Evolutionary conservation across 805 yeast species (phyloP), one percentile per base, ranked within the genome.

Genomic region (Candida dajiaensis): DNA sequence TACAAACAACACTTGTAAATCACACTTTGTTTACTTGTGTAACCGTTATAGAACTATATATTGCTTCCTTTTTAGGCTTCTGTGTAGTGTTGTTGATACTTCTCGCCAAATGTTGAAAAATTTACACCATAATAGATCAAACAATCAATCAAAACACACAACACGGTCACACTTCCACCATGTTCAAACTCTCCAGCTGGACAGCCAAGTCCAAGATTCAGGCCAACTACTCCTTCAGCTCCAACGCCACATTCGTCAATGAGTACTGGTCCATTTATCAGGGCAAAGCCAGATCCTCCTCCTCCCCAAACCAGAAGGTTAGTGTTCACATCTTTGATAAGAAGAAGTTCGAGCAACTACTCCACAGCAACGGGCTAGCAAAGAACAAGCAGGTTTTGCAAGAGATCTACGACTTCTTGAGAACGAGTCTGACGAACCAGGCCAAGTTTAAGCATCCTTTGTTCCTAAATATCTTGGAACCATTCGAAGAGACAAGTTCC

Each of bases 401-500:
- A 42, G 81, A 76, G 38, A 94, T 90, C 41, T 83, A 80, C 54
- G 84, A 79, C 39, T 71, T 83, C 19, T 68, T 94, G 42, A 76
- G 80, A 55, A 67, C 69, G 23, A 94, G 89, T 56, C 83, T 89
- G 2, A 67, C 78, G 20, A 83, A 84, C 51, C 67, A 90, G 59
- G 79, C 95, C 16, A 85, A 83, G 60, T 70, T 94, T 55, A 85
- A 89, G 54, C 99, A 94, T 63, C 99, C 99, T 0, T 83, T 89
- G 52, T 73, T 94, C 23, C 67, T 94, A 40, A 82, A 89, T 1
- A 73, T 94, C 3, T 78, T 87, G 33, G 99, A 95, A 62, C 96
- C 95, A 0, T 65, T 90, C 50, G 98, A 94, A 64, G 95, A 89
- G 54, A 85, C 92, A 33, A 83, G 83, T 53, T 76, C 78, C 53